phyloP scores from a whole-genome alignment of 495 filamentous ascomycete genomes.

The Penicillium tannophilum region DNA sequence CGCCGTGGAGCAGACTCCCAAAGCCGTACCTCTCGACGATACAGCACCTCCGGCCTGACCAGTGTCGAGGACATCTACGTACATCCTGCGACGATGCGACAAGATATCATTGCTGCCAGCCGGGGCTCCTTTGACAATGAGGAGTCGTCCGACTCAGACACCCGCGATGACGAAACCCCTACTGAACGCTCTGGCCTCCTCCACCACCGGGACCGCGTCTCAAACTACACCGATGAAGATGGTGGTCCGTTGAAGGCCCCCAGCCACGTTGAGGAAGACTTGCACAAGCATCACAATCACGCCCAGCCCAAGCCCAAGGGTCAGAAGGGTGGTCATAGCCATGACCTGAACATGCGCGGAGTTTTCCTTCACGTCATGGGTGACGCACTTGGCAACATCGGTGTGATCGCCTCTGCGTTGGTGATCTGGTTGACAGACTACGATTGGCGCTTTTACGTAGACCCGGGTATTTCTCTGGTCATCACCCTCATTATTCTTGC shows the following conservation, averaged over 20 bases:
- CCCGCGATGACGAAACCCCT: conserved; percentile 47
- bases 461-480: conserved; percentile 91
- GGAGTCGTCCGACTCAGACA: conserved; percentile 56
- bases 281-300: conserved; percentile 70
- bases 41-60: conserved; percentile 54
- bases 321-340: conserved; percentile 63
- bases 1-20: conserved; percentile 38
- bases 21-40: conserved; percentile 53
- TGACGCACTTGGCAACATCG: conserved; percentile 94
- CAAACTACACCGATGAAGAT: conserved; percentile 45
- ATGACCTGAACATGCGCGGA: conserved; percentile 97
- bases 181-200: conserved; percentile 43
- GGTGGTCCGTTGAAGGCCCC: conserved; percentile 16
- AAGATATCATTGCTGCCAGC: conserved; percentile 84
- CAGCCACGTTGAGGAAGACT: conserved; percentile 31
- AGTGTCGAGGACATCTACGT: conserved; percentile 76
- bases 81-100: conserved; percentile 86
- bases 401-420: conserved; percentile 90
- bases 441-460: conserved; percentile 73
- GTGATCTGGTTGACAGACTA: conserved; percentile 86
- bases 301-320: conserved; percentile 67
- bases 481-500: conserved; percentile 93
- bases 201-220: conserved; percentile 33
- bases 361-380: conserved; percentile 96
- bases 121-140: conserved; percentile 52